Conservation (phyloP, 2,329 filamentous ascomycete species). For the Fusarium camptoceras region DNA sequence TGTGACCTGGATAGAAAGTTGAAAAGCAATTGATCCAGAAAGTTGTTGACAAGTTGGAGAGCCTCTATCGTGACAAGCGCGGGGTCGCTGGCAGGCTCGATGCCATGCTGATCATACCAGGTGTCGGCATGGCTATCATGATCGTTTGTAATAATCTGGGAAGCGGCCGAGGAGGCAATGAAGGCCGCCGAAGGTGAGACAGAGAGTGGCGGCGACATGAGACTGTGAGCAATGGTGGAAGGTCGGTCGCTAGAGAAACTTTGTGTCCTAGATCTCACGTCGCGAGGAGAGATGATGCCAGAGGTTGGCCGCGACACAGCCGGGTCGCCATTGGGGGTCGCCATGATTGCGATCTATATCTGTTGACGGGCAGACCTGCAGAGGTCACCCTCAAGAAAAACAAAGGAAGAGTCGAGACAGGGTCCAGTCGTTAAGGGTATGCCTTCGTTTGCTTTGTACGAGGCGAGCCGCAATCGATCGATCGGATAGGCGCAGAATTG, state of each 20-base stretch:
- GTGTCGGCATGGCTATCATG: slow-evolving; percentile 79
- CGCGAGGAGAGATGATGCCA: slow-evolving; percentile 50
- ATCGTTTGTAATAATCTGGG: slow-evolving; percentile 90
- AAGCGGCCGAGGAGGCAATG: slow-evolving; percentile 87
- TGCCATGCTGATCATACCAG: slow-evolving; percentile 76
- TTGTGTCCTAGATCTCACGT: slow-evolving; percentile 63
- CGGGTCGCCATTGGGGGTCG: slow-evolving; percentile 44
- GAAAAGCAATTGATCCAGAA: slow-evolving; percentile 93
- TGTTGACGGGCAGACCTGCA: slow-evolving; percentile 40
- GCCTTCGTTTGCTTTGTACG: slow-evolving; percentile 36
- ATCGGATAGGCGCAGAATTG: slow-evolving; percentile 34
- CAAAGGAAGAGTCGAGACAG: slow-evolving; percentile 20
- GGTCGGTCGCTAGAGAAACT: slow-evolving; percentile 79
- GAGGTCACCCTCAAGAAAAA: slow-evolving; percentile 34
- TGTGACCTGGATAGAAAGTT: slow-evolving; percentile 85
- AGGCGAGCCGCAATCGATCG: slow-evolving; percentile 31
- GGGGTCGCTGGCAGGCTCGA: slow-evolving; percentile 73
- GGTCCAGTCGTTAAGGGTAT: slow-evolving; percentile 28
- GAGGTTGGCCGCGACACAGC: slow-evolving; percentile 52
- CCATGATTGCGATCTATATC: slow-evolving; percentile 45
- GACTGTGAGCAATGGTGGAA: slow-evolving; percentile 68
- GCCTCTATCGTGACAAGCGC: slow-evolving; percentile 79
- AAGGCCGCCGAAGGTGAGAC: slow-evolving; percentile 85
- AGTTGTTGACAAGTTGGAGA: slow-evolving; percentile 84
- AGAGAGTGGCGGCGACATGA: slow-evolving; percentile 73